A percentile compares a stretch with the other conserved stretches of the same genome.
These are phyloP conservation scores for Ganoderma resinaceum DNA, from an alignment of 1,284 basidiomycete species.

Conservation along the genomic window DNA sequence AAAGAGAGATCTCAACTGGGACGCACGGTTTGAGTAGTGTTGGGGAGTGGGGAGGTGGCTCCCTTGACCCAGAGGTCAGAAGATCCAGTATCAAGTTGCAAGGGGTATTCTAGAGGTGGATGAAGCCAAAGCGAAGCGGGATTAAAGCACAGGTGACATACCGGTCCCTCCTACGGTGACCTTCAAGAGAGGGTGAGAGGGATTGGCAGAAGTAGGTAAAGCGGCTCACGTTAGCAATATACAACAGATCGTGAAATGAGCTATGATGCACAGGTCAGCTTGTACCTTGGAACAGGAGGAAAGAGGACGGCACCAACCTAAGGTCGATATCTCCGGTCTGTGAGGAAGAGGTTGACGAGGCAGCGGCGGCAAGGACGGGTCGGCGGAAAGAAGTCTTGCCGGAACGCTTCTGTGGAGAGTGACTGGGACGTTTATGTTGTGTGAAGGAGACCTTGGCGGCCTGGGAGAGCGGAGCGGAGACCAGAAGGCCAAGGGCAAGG, in stretches of 20 bases:
- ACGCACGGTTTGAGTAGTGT: slow-evolving; percentile 59
- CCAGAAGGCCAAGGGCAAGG: slow-evolving; percentile 34
- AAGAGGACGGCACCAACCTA: slow-evolving; percentile 32
- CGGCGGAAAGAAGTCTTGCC: slow-evolving; percentile 30
- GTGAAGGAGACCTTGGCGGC: slow-evolving; percentile 41
- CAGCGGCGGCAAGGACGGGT: slow-evolving; percentile 33
- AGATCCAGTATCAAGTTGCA: slow-evolving; percentile 84
- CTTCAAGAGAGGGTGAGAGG: slow-evolving; percentile 42
- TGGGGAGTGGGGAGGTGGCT: slow-evolving; percentile 56
- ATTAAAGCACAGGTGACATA: slow-evolving; percentile 42
- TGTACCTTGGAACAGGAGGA: not conserved
- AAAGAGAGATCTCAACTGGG: not conserved
- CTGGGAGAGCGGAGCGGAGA: slow-evolving; percentile 37
- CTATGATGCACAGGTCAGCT: slow-evolving; percentile 42
- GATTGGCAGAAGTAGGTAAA: not conserved
- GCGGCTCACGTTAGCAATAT: slow-evolving; percentile 71
- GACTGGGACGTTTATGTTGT: slow-evolving; percentile 31
- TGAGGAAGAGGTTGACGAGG: slow-evolving; percentile 21
- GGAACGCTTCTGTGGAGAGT: slow-evolving; percentile 32
- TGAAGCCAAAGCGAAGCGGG: not conserved
- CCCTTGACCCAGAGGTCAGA: slow-evolving; percentile 82
- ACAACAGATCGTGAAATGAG: slow-evolving; percentile 76
- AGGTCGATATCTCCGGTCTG: slow-evolving; percentile 37
- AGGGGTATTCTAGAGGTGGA: slow-evolving; percentile 57
- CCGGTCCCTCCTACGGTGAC: slow-evolving; percentile 67